Conservation (phyloP, 257 asterid species). For the Capsicum rhomboideum region DNA sequence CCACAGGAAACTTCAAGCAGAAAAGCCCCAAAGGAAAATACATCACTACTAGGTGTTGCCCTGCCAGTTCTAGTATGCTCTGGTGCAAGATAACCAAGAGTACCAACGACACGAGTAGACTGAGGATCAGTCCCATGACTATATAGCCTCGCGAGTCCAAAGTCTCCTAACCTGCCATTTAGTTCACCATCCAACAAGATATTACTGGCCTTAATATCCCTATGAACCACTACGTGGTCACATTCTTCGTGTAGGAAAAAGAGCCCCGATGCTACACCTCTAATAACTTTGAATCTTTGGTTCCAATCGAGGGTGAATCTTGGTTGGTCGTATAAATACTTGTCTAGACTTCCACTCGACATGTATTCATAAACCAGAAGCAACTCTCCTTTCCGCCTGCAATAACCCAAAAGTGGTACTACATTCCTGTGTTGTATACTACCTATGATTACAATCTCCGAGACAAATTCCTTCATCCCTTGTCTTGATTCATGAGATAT, state of each 20-base stretch:
- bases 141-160: constrained; percentile 56
- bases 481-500: constrained; percentile 60
- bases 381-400: constrained; percentile 47
- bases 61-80: constrained; percentile 52
- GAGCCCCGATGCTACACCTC: constrained; percentile 54
- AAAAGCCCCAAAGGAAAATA: constrained; percentile 57
- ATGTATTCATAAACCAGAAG: constrained; percentile 61
- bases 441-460: constrained; percentile 64
- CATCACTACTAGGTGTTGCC: constrained; percentile 55
- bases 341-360: constrained; percentile 70
- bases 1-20: constrained; percentile 64
- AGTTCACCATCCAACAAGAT: constrained; percentile 45
- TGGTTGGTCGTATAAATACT: constrained; percentile 27
- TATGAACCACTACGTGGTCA: constrained; percentile 57
- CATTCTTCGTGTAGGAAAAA: constrained; percentile 58
- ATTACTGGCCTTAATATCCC: constrained; percentile 66
- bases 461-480: constrained; percentile 55
- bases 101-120: constrained; percentile 63
- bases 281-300: constrained; percentile 37
- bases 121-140: constrained; percentile 62
- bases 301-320: constrained; percentile 34
- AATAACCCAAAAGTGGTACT: constrained; percentile 53
- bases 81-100: constrained; percentile 66
- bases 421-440: constrained; percentile 58
- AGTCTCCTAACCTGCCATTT: constrained; percentile 51